Base-by-base conservation (phyloP, 2,329 filamentous ascomycete genomes). In the Ceratocystis diversiconidia region DNA sequence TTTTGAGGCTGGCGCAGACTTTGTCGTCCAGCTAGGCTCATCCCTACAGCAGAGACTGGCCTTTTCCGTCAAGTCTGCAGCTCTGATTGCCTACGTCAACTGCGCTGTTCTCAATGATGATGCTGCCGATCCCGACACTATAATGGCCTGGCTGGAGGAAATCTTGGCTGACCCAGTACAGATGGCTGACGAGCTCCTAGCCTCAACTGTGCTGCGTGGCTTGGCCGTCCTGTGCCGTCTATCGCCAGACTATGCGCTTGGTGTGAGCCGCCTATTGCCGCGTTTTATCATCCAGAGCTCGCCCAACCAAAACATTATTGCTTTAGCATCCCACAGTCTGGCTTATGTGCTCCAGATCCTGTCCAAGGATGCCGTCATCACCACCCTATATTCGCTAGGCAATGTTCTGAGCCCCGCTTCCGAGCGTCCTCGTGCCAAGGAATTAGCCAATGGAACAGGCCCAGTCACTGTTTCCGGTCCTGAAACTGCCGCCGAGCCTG, bases 371-470 rank as follows among this genome's bases (percentile, higher is more conserved):
- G 87, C 91, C 44, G 83, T 96, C 44, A 97, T 99, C 70, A 95
- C 92, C 4, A 97, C 92, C 0, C 79, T 99, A 8, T 99, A 99
- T 75, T 94, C 91, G 0, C 80, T 99, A n/a, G 94, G 94, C 22
- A 99, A 99, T 73, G 88, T 96, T 3, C 80, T 99, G 15, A 96
- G 91, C 70, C 86, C 90, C 4, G 85, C 83, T 60, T 79, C 80
- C 15, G 83, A 82, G 66, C 76, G 78, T 52, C 78, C 76, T 57
- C 76, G 81, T 64, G 78, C 78, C 41, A 59, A 59, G 25, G 55
- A 59, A 2, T 5, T 59, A n/a, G 28, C 28, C 28, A 84, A 86
- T 69, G 81, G 81, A 3, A 70, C 74, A 44, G 80, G 80, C 68
- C 55, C 28, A 5, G n/a, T 1, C 32, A 15, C 28, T 8, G 30